A percentile compares a stretch with the other conserved stretches of the same genome.
Evolutionary conservation across 2,329 filamentous ascomycete genomes (phyloP).

Genomic region (Neofusicoccum cordaticola): DNA sequence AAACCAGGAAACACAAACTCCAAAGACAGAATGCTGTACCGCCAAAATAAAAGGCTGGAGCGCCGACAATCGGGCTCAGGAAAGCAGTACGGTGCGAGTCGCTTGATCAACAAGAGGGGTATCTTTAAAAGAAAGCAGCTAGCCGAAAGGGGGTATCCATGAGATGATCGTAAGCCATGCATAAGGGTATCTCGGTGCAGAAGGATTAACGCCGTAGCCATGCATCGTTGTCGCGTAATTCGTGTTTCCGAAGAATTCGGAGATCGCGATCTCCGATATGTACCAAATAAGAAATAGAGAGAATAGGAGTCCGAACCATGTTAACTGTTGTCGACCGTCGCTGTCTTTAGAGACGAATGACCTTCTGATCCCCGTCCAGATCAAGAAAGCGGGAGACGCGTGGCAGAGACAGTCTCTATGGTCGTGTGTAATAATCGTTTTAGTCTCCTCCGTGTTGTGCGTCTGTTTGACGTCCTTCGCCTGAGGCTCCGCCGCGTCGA

Average conservation of each 20-base stretch:
- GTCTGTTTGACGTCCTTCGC: no score
- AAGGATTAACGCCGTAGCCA: slow-evolving; percentile 49
- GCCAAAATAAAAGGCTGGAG: no score
- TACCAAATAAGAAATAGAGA: slow-evolving; percentile 7
- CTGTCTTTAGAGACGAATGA: slow-evolving; percentile 27
- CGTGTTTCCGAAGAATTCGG: slow-evolving; percentile 51
- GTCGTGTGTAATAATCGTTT: no score
- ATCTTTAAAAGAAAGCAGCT: background rate
- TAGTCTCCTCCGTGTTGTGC: no score
- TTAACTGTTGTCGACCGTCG: background rate
- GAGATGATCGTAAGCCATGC: slow-evolving; percentile 55
- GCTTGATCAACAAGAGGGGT: background rate
- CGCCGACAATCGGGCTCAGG: background rate
- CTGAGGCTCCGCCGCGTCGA: slow-evolving; percentile 27
- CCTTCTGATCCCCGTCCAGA: slow-evolving; percentile 25
- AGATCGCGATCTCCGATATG: background rate
- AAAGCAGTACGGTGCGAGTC: background rate
- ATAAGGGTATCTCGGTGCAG: slow-evolving; percentile 55
- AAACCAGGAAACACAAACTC: no score
- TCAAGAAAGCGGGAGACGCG: slow-evolving; percentile 16
- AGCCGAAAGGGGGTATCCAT: slow-evolving; percentile 13
- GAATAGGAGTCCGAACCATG: slow-evolving; percentile 16
- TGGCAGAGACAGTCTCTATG: no score
- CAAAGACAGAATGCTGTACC: no score
- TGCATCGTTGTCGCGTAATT: slow-evolving; percentile 47